phyloP scores from a whole-genome alignment of 129 eudicot species.

The Saposhnikovia divaricata region DNA sequence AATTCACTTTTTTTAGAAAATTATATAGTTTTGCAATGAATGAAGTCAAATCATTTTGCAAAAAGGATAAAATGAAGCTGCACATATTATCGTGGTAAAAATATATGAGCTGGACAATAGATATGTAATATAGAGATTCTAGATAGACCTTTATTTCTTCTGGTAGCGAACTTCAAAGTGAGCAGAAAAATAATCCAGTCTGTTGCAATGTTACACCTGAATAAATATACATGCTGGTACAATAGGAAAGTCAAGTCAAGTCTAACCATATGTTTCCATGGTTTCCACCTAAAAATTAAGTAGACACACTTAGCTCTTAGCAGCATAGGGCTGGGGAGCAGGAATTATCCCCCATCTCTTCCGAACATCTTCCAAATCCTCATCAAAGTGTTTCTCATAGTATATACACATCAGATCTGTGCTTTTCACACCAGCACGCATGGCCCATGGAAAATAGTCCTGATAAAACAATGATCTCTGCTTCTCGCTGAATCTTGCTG shows the following conservation, averaged over 20 bases:
- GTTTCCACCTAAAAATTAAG: neutral
- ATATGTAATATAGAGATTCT: neutral
- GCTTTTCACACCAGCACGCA: constrained; percentile 47
- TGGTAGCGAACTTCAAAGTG: neutral
- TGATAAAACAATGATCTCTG: constrained; percentile 60
- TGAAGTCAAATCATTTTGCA: neutral
- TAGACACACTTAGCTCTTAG: neutral
- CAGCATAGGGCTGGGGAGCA: constrained; percentile 32
- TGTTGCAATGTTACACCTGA: neutral
- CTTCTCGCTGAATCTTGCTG: constrained; percentile 61
- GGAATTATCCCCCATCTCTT: constrained; percentile 61
- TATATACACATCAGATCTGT: constrained; percentile 66
- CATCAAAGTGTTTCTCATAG: constrained; percentile 57
- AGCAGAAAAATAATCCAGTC: neutral
- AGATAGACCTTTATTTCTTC: neutral
- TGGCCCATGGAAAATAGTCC: constrained; percentile 80
- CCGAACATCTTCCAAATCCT: constrained; percentile 59
- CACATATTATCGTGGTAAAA: neutral
- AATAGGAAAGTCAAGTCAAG: neutral
- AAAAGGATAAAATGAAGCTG: neutral
- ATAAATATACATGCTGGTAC: neutral
- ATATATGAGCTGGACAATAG: neutral
- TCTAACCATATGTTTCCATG: neutral
- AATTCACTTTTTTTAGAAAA: neutral
- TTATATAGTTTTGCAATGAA: neutral